Conservation (phyloP, 2,329 filamentous ascomycete genomes). For the Cercospora sp. region DNA sequence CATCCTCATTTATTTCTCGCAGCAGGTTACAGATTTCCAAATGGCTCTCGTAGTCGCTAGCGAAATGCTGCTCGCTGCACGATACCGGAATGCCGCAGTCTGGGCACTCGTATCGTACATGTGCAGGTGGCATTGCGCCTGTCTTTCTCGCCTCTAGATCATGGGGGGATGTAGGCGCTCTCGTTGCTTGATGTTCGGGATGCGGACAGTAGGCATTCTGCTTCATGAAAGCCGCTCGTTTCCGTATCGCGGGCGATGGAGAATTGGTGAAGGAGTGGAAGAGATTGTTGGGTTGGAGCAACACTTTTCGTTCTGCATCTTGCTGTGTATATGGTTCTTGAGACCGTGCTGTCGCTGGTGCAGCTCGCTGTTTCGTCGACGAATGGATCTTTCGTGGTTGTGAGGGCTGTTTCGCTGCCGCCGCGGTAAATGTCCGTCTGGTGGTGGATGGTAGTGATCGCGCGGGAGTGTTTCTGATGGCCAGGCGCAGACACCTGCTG, state of each 20-base stretch:
- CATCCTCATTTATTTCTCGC: slow-evolving; percentile 93
- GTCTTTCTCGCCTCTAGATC: slow-evolving; percentile 65
- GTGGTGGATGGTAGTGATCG: slow-evolving; percentile 15
- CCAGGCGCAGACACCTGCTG: slow-evolving; percentile 31
- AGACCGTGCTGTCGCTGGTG: slow-evolving; percentile 21
- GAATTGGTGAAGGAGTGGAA: slow-evolving; percentile 92
- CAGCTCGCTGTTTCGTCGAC: slow-evolving; percentile 27
- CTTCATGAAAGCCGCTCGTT: slow-evolving; percentile 85
- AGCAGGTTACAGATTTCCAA: slow-evolving; percentile 89
- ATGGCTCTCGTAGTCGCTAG: slow-evolving; percentile 91
- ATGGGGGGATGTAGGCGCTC: slow-evolving; percentile 64
- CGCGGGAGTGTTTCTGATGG: slow-evolving; percentile 12
- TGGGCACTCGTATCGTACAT: slow-evolving; percentile 91
- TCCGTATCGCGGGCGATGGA: slow-evolving; percentile 82
- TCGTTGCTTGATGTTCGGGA: slow-evolving; percentile 77
- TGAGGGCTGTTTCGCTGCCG: slow-evolving; percentile 24
- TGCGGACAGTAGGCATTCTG: slow-evolving; percentile 94
- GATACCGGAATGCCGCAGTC: slow-evolving; percentile 94
- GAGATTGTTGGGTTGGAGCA: slow-evolving; percentile 74
- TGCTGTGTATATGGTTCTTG: slow-evolving; percentile 18
- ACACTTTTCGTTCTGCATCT: slow-evolving; percentile 36
- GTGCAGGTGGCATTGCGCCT: slow-evolving; percentile 66
- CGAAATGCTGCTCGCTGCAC: slow-evolving; percentile 93
- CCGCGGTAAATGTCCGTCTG: slow-evolving; percentile 28
- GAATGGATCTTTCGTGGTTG: slow-evolving; percentile 29